Percentiles rank a stretch among this genome's conserved stretches.
phyloP scores from a whole-genome alignment of 2,329 filamentous ascomycete species.

The Diaporthe caulivora region DNA sequence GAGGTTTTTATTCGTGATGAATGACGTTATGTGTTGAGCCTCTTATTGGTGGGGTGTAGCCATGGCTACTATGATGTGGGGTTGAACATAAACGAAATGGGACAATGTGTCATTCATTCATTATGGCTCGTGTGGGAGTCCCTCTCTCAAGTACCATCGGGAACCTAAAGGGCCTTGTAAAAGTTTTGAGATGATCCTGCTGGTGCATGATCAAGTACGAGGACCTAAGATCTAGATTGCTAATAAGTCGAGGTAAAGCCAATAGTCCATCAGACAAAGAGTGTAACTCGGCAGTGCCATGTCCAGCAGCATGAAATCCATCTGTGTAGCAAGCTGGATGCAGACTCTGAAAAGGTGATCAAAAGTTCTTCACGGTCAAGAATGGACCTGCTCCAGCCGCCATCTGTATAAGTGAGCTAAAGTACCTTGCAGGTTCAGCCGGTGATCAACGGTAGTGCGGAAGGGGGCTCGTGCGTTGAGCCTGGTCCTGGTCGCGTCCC shows the following conservation, averaged over 20 bases:
- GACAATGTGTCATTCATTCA: background rate
- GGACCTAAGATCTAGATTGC: too few species aligned
- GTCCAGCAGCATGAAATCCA: too few species aligned
- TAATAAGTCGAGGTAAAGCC: background rate
- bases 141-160: background rate
- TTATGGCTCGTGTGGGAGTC: background rate
- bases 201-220: background rate
- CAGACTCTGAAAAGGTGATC: background rate
- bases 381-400: background rate
- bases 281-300: too few species aligned
- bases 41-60: background rate
- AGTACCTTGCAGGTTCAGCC: conserved; percentile 9
- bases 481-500: background rate
- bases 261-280: too few species aligned
- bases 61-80: background rate
- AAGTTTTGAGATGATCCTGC: too few species aligned
- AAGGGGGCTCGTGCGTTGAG: conserved; percentile 5
- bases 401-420: background rate
- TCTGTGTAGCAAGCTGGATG: too few species aligned
- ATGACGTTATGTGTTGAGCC: background rate
- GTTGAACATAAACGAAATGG: background rate
- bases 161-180: background rate
- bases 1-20: background rate
- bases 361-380: background rate
- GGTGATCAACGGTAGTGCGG: background rate